Percentiles rank a stretch among this genome's conserved stretches.
Conservation (phyloP, 345 rosid species). For the Eucalyptus pauciflora region DNA sequence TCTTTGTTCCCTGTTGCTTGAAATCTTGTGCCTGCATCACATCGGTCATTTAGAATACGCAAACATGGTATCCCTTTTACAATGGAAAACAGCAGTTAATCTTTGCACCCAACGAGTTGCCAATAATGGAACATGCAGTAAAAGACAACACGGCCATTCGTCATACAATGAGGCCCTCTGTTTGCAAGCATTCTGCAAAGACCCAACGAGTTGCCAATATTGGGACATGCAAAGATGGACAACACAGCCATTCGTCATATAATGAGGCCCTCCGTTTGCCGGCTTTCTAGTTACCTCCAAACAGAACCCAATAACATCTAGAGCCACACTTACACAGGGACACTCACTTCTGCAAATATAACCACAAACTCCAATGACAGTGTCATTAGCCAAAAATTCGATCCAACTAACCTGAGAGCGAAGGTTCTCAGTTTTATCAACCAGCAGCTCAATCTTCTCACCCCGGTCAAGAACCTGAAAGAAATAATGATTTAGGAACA, state of each 20-base stretch:
- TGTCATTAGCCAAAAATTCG: not conserved
- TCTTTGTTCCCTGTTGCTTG: conserved; percentile 83
- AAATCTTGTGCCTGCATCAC: conserved; percentile 82
- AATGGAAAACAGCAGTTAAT: not conserved
- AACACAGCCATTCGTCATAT: not conserved
- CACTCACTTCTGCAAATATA: not conserved
- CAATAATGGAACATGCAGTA: not conserved
- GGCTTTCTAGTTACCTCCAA: not conserved
- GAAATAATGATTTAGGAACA: not conserved
- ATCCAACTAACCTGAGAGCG: conserved; percentile 63
- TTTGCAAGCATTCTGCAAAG: not conserved
- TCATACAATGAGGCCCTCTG: not conserved
- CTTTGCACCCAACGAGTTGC: not conserved
- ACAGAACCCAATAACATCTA: not conserved
- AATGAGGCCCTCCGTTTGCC: not conserved
- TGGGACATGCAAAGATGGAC: not conserved
- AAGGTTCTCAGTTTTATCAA: conserved; percentile 97
- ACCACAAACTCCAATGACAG: not conserved
- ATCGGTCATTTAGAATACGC: not conserved
- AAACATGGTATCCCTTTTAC: not conserved
- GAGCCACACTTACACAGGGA: not conserved
- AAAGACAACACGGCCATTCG: not conserved
- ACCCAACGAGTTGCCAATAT: not conserved
- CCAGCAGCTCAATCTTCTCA: conserved; percentile 96
- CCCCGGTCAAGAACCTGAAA: conserved; percentile 95